Evolutionary conservation across 2,329 filamentous ascomycete species (phyloP), one percentile per base, ranked within the genome.

Genomic region (Curvularia hawaiiensis): DNA sequence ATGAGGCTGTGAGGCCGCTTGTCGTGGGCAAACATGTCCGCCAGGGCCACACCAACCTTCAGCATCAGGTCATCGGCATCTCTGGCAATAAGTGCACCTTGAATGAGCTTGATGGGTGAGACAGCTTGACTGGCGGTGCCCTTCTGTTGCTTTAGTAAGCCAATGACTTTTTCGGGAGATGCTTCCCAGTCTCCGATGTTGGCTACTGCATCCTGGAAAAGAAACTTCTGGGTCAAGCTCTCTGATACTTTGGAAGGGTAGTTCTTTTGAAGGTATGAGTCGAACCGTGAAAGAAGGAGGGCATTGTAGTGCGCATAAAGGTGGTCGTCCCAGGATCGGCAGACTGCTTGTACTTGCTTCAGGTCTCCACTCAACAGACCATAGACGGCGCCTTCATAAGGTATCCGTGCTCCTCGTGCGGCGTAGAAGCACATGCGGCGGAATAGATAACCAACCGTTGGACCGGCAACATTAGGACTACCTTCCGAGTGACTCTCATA

Each of bases 281-380:
- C 90, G 72, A 96, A 94, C 66, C 94, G 89, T 2, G 87, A 86
- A 52, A 93, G 85, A 10, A 97, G 78, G 5, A 94, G 80, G n/a
- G 90, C 88, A 70, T 96, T 97, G 80, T 95, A 95, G 73, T 93
- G 88, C 35, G 89, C 88, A 75, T 95, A 97, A 18, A 97, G 82
- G 67, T 89, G 87, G 70, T 98, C 94, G 65, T 97, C 91, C 89
- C 92, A 96, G 22, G 84, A 87, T 50, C 85, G 83, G 72, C 91
- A 92, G 39, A 94, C 87, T 63, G 86, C 85, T 70, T 91, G 87
- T 11, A 96, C 91, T 50, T 89, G 90, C 38, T 85, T 79, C 49
- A 92, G 84, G 70, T 97, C 92, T 49, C 95, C 95, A 41, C 90
- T 89, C n/a, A 99, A 82, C 12, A 97, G 79, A 28, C 92, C 94